These are phyloP conservation scores for Skeletonema menzelii DNA, from an alignment of 108 stramenopile species.

Conservation along the genomic window DNA sequence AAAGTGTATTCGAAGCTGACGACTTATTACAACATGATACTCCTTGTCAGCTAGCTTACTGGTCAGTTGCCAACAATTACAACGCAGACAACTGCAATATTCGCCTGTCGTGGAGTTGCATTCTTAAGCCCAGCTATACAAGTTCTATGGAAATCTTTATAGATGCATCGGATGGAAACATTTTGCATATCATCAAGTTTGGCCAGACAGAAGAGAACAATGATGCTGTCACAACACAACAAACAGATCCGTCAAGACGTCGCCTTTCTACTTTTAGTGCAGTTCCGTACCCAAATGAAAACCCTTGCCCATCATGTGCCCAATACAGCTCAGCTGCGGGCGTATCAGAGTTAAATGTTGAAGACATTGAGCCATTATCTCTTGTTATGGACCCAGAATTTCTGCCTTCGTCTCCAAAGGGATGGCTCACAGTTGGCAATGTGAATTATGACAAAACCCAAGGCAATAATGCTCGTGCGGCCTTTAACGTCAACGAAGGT, in stretches of 20 bases:
- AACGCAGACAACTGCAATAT: neutral
- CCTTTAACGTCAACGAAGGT: neutral
- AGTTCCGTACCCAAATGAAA: neutral
- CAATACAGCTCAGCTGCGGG: neutral
- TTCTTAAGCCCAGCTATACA: neutral
- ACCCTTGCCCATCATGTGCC: neutral
- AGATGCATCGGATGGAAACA: neutral
- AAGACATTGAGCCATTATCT: neutral
- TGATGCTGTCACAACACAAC: neutral
- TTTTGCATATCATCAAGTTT: neutral
- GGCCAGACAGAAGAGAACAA: neutral
- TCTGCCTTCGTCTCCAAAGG: neutral
- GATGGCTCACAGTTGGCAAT: neutral
- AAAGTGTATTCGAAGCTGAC: neutral
- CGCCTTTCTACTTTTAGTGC: slow-evolving; percentile 1
- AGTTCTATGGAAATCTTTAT: neutral
- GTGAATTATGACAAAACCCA: neutral
- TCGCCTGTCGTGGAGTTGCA: neutral
- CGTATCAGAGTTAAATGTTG: neutral
- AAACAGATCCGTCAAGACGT: neutral
- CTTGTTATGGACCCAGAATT: neutral
- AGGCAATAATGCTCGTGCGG: neutral
- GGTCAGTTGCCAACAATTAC: neutral
- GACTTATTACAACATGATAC: neutral
- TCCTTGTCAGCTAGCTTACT: neutral